Conservation (phyloP, 148 eudicot species). For the Suaeda aralocaspica region DNA sequence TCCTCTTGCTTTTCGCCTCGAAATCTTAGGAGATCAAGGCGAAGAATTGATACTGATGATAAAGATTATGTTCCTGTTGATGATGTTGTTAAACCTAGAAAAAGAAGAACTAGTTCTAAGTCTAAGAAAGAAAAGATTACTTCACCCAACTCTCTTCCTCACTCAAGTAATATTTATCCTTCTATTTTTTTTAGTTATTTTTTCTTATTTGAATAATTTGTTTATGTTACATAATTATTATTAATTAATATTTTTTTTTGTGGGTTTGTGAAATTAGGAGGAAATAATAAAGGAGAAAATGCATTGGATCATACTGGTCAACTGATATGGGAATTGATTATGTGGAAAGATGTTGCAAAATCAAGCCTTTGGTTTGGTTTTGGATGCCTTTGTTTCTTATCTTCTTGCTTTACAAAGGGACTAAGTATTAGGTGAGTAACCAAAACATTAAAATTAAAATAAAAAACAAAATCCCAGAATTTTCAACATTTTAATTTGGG, state of each 20-base stretch:
- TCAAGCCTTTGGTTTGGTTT: conserved; percentile 97
- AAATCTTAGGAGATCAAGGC: conserved; percentile 49
- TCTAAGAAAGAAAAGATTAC: conserved; percentile 52
- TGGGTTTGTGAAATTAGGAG: conserved; percentile 31
- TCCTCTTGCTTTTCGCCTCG: conserved; percentile 48
- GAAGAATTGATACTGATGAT: conserved; percentile 52
- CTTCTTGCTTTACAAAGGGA: conserved; percentile 78
- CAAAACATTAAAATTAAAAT: no score
- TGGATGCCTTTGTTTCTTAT: conserved; percentile 74
- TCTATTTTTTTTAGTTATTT: background rate
- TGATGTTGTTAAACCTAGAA: conserved; percentile 49
- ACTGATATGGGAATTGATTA: conserved; percentile 53
- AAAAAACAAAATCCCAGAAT: no score
- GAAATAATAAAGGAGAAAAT: conserved; percentile 39
- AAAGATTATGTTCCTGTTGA: conserved; percentile 45
- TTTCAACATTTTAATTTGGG: no score
- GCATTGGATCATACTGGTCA: conserved; percentile 54
- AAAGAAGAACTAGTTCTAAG: conserved; percentile 48
- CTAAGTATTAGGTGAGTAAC: conserved; percentile 63
- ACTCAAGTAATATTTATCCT: conserved; percentile 46
- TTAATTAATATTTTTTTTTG: conserved; percentile 6
- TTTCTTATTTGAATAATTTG: background rate
- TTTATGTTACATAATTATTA: background rate
- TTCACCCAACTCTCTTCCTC: conserved; percentile 29
- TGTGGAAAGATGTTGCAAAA: conserved; percentile 90